Evolutionary conservation across 345 rosid genomes (phyloP).

Genomic region (Eucalyptus fibrosa): DNA sequence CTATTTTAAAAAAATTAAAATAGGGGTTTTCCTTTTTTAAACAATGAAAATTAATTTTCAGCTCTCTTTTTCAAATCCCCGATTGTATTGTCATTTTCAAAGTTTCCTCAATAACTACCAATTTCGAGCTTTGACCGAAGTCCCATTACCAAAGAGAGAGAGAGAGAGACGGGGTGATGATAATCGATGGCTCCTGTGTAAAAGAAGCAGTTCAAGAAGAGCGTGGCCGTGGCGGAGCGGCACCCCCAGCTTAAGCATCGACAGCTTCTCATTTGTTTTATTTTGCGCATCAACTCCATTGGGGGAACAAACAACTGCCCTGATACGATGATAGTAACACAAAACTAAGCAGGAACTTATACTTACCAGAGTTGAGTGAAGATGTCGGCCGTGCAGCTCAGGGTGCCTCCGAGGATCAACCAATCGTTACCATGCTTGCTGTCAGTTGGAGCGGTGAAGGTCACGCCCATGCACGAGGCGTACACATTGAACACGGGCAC

Average conservation of each 20-base stretch:
- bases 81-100: too few relatives aligned
- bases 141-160: neutral
- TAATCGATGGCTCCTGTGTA: neutral
- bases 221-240: neutral
- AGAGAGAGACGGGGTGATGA: neutral
- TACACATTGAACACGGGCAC: neutral
- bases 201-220: neutral
- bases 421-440: neutral
- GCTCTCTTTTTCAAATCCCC: too few relatives aligned
- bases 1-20: too few relatives aligned
- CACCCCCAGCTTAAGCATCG: neutral
- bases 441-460: neutral
- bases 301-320: neutral
- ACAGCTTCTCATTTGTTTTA: neutral
- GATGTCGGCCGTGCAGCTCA: neutral
- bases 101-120: neutral
- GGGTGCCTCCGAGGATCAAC: neutral
- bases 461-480: neutral
- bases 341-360: neutral
- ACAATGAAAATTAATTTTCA: too few relatives aligned
- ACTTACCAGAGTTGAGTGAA: neutral
- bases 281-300: neutral
- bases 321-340: too few relatives aligned
- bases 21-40: too few relatives aligned
- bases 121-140: neutral